Evolutionary conservation across 148 eudicot species (phyloP).

Genomic region (Persicaria maculosa): DNA sequence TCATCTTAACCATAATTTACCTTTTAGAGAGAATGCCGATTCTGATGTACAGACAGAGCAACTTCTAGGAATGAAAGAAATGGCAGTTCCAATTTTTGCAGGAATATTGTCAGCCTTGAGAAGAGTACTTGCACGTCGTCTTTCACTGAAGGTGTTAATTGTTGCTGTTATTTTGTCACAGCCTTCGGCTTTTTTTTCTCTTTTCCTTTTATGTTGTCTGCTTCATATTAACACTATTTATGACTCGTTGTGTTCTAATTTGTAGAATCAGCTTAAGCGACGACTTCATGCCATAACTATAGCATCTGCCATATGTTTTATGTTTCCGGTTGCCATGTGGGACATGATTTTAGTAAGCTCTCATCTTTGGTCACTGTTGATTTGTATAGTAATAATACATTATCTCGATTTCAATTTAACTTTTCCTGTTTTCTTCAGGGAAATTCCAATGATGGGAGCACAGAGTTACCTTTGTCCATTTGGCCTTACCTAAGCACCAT

Average conservation of each 20-base stretch:
- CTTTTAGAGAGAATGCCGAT: slow-evolving; percentile 44
- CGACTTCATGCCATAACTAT: slow-evolving; percentile 87
- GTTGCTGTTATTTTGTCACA: slow-evolving; percentile 1
- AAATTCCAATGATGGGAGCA: slow-evolving; percentile 40
- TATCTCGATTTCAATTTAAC: background rate
- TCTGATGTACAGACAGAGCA: slow-evolving; percentile 42
- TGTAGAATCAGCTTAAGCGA: slow-evolving; percentile 87
- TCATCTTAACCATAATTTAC: slow-evolving; percentile 64
- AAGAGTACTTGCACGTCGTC: slow-evolving; percentile 85
- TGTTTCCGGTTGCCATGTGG: slow-evolving; percentile 99
- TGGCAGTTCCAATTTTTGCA: slow-evolving; percentile 72
- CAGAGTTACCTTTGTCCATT: slow-evolving; percentile 50
- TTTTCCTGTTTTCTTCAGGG: slow-evolving; percentile 44
- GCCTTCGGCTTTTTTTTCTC: background rate
- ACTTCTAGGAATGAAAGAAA: slow-evolving; percentile 52
- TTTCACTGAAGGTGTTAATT: slow-evolving; percentile 77
- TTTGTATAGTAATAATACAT: background rate
- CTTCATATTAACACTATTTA: background rate
- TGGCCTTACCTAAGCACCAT: slow-evolving; percentile 82
- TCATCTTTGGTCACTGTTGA: slow-evolving; percentile 7
- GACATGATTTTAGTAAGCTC: slow-evolving; percentile 69
- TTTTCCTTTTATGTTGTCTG: slow-evolving; percentile 5
- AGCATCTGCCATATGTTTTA: slow-evolving; percentile 94
- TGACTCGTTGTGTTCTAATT: slow-evolving; percentile 4
- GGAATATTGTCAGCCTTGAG: slow-evolving; percentile 94